Base-by-base conservation (phyloP, 2,329 filamentous ascomycete species). In the Paracorniculantispora psalliotae region DNA sequence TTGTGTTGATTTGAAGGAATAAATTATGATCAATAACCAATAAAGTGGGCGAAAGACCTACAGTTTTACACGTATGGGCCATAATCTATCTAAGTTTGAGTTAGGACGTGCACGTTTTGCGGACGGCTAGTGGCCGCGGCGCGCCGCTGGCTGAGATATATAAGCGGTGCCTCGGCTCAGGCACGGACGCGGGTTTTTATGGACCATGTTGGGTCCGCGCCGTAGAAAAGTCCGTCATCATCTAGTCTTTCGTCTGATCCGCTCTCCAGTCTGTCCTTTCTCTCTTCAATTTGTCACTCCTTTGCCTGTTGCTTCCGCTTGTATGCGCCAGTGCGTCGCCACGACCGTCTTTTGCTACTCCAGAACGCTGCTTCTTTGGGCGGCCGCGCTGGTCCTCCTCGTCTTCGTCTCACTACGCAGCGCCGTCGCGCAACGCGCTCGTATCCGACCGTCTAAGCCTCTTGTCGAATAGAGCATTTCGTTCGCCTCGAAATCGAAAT, bases 331-430 rank as follows among this genome's bases (percentile, higher is more conserved):
- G 54, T 79, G 77, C 67, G 74, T 73, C 39, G 54, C 54, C 9
- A 75, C 66, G 61, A 75, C 74, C 1, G 63, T 75, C 59, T 62
- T 77, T 63, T 79, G 77, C 66, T 65, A 74, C 61, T 63, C 73
- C 23, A 73, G 75, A 61, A 71, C 68, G 41, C 62, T 72, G 23
- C 71, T 75, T 39, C 74, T 79, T 60, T 80, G 77, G 77, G 63
- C 68, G 30, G 65, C 77, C 56, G 77, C 72, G 9, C 49, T 79
- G 15, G 41, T 72, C 37, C 35, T 51, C 26, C 2, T 59, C 37
- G 12, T 41, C 57, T 4, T 49, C 44, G 37, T 61, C 23, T 12
- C 60, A 15, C 26, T 53, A 5, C 52, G 54, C 26, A 48, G 62
- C 28, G 44, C 44, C n/a, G 25, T 57, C 44, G 15, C 53, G 15